Conservation (phyloP, 192 early-diverging fungal genomes). For the Mortierella antarctica region DNA sequence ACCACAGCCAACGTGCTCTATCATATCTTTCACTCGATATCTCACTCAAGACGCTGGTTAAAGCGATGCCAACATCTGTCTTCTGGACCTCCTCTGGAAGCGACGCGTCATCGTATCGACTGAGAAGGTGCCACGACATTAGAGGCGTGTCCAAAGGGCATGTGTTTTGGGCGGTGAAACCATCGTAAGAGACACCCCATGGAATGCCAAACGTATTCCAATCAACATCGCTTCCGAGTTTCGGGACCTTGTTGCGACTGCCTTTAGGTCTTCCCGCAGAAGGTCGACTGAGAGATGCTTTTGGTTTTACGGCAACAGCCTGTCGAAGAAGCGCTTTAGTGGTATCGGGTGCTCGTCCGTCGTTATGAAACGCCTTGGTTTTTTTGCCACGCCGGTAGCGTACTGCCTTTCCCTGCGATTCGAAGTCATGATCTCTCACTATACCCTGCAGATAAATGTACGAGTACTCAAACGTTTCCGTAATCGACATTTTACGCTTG, state of each 20-base stretch:
- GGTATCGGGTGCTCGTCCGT: neutral
- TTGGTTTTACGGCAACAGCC: neutral
- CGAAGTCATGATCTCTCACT: no score
- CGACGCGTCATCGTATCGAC: neutral
- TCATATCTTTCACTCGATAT: constrained; percentile 7
- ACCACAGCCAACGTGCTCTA: constrained; percentile 15
- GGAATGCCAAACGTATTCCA: constrained; percentile 32
- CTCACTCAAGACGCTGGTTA: neutral
- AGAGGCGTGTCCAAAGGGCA: constrained; percentile 22
- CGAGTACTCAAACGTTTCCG: neutral
- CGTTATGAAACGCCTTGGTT: neutral
- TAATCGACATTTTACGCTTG: neutral
- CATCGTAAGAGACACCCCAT: constrained; percentile 14
- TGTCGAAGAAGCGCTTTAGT: neutral
- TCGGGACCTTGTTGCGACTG: constrained; percentile 16
- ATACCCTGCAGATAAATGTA: neutral
- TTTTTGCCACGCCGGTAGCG: no score
- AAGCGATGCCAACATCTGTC: constrained; percentile 1
- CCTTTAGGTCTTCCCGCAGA: neutral
- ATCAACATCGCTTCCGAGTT: constrained; percentile 7
- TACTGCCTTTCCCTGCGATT: no score
- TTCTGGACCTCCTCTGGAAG: neutral
- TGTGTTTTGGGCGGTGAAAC: constrained; percentile 5
- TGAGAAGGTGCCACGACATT: constrained; percentile 18
- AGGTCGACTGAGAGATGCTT: neutral